Percentiles rank a stretch among this genome's conserved stretches.
Conservation (phyloP, 2,329 filamentous ascomycete species). For the Cladosporium sp. region DNA sequence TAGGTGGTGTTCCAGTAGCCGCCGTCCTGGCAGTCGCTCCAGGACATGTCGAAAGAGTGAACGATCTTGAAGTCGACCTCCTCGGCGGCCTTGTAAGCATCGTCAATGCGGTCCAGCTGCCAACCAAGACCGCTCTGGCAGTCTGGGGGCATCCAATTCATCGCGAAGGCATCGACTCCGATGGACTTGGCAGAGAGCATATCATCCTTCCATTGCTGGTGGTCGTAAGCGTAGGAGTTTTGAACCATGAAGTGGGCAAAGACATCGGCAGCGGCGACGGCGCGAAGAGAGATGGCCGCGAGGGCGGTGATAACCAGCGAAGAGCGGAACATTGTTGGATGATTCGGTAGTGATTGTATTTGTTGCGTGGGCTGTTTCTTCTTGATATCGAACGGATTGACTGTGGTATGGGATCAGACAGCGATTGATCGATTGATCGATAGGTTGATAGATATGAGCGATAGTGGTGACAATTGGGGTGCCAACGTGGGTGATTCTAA, state of each 20-base stretch:
- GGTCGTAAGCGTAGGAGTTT: conserved; percentile 33
- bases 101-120: conserved; percentile 33
- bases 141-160: conserved; percentile 36
- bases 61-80: conserved; percentile 33
- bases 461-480: background rate
- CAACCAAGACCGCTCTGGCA: conserved; percentile 28
- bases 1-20: conserved; percentile 35
- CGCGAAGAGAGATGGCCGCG: conserved; percentile 20
- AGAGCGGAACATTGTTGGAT: conserved; percentile 8
- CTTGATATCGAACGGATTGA: conserved; percentile 5
- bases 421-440: background rate
- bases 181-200: conserved; percentile 31
- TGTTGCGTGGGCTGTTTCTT: background rate
- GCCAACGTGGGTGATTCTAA: conserved; percentile 8
- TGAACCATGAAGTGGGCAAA: conserved; percentile 36
- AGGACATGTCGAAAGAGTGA: conserved; percentile 39
- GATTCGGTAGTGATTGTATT: background rate
- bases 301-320: conserved; percentile 9
- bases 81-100: conserved; percentile 33
- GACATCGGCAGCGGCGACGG: conserved; percentile 28
- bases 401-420: background rate
- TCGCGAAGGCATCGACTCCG: conserved; percentile 35
- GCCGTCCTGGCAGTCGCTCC: conserved; percentile 26
- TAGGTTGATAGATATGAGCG: background rate
- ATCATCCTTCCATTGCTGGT: conserved; percentile 32